phyloP scores from a whole-genome alignment of 257 asterid genomes.

The Solanum raphanifolium region DNA sequence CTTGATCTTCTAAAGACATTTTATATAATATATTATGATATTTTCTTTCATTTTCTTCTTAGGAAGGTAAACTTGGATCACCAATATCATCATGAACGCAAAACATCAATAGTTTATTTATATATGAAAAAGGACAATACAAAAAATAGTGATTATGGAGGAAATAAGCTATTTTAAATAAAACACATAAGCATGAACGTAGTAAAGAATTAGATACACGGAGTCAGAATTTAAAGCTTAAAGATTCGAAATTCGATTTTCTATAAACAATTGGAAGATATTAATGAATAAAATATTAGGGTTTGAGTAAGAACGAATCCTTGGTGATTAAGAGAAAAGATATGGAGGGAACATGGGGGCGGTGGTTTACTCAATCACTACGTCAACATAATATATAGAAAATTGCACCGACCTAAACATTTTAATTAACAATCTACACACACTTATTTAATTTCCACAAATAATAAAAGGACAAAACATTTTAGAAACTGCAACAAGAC shows the following conservation, averaged over 20 bases:
- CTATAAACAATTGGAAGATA: background rate
- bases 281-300: background rate
- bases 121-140: too few relatives aligned
- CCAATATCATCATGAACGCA: too few relatives aligned
- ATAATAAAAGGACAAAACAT: background rate
- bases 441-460: background rate
- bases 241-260: too few relatives aligned
- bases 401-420: background rate
- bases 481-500: background rate
- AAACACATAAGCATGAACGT: too few relatives aligned
- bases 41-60: too few relatives aligned
- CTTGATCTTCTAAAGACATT: background rate
- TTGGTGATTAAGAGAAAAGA: background rate
- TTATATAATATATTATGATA: too few relatives aligned
- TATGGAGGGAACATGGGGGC: background rate
- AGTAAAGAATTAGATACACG: rapidly evolving
- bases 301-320: background rate
- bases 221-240: too few relatives aligned
- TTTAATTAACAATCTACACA: background rate
- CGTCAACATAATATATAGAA: background rate
- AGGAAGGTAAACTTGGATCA: too few relatives aligned
- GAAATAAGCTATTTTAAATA: background rate
- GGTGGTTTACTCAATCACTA: background rate
- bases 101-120: too few relatives aligned
- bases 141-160: background rate